A percentile compares a stretch with the other conserved stretches of the same genome.
Evolutionary conservation across 2,329 filamentous ascomycete species (phyloP).

Genomic region (Hypomyces rosellus): DNA sequence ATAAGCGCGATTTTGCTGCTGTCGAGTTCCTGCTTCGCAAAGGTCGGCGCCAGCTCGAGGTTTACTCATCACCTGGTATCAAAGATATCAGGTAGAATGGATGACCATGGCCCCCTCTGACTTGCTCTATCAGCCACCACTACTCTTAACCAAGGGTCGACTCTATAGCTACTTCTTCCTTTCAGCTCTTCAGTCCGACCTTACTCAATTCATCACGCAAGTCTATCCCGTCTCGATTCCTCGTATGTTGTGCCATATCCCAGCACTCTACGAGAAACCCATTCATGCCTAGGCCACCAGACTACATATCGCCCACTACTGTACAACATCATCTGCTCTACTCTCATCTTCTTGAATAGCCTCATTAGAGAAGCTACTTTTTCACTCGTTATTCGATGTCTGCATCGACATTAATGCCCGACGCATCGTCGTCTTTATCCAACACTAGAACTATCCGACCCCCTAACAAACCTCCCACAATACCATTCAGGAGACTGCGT

Average conservation of each 20-base stretch:
- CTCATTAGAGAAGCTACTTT: constrained; percentile 15
- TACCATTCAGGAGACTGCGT: constrained; percentile 16
- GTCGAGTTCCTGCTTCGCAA: constrained; percentile 82
- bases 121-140: not conserved
- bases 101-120: not conserved
- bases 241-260: too few species aligned
- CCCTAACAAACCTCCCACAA: constrained; percentile 6
- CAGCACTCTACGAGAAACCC: not conserved
- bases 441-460: constrained; percentile 12
- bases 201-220: not conserved
- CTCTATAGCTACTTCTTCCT: not conserved
- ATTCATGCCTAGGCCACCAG: constrained; percentile 4
- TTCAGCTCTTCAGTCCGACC: not conserved
- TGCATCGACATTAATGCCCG: constrained; percentile 22
- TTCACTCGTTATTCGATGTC: constrained; percentile 20
- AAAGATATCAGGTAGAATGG: constrained; percentile 57
- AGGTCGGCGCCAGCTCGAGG: constrained; percentile 73
- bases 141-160: not conserved
- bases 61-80: constrained; percentile 73
- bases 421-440: constrained; percentile 16
- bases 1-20: constrained; percentile 79
- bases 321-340: constrained; percentile 11
- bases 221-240: not conserved
- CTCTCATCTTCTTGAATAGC: constrained; percentile 19
- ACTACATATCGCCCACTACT: constrained; percentile 8